Evolutionary conservation across 768 basidiomycete species (phyloP).

Genomic region (Boletus sensibilis): DNA sequence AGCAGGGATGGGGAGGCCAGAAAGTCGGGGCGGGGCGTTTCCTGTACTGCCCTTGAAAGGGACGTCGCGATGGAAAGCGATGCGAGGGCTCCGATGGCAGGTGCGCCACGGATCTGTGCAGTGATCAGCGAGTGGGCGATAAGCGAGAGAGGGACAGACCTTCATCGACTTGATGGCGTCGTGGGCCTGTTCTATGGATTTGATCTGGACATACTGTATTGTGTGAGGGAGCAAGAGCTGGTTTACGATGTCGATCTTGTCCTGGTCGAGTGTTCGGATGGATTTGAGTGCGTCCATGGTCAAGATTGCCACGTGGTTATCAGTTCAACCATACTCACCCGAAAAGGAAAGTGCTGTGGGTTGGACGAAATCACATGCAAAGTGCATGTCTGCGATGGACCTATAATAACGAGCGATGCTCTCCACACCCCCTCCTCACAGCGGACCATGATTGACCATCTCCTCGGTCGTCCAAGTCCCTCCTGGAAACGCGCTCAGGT

Average conservation of each 20-base stretch:
- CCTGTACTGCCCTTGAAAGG: conserved; percentile 52
- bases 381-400: background rate
- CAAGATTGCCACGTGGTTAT: background rate
- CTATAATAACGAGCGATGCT: conserved; percentile 6
- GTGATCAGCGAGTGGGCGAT: background rate
- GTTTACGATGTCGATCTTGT: conserved; percentile 81
- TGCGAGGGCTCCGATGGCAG: conserved; percentile 92
- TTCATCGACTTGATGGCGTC: conserved; percentile 97
- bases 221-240: conserved; percentile 84
- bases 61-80: conserved; percentile 72
- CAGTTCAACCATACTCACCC: conserved; percentile 1
- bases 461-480: conserved; percentile 82
- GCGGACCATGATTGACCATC: conserved; percentile 83
- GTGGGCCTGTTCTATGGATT: conserved; percentile 79
- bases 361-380: conserved; percentile 36
- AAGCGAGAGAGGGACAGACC: conserved; percentile 39
- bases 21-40: conserved; percentile 50
- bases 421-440: conserved; percentile 3
- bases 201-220: conserved; percentile 63
- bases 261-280: conserved; percentile 41
- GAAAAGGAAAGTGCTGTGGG: conserved; percentile 18
- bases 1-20: conserved; percentile 54
- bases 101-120: conserved; percentile 82
- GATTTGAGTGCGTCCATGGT: conserved; percentile 35
- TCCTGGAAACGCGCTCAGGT: conserved; percentile 91